Conservation (phyloP, 2,329 filamentous ascomycete species). For the Talaromyces sp. region DNA sequence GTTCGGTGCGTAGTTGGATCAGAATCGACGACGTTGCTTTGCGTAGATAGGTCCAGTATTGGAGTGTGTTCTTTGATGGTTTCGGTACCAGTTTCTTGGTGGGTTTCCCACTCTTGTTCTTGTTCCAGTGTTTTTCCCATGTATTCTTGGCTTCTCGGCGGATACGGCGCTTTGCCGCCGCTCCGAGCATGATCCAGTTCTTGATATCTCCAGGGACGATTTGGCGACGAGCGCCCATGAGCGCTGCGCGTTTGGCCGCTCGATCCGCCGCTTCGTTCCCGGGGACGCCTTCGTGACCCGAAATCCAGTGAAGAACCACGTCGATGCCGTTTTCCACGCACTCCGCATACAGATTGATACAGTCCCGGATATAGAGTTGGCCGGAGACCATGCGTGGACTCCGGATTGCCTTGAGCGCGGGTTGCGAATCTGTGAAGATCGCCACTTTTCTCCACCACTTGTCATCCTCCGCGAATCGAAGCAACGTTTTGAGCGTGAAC, state of each 20-base stretch:
- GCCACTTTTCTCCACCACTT: neutral
- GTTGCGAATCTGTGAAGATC: neutral
- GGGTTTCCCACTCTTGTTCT: neutral
- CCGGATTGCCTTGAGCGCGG: neutral
- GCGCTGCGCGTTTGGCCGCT: neutral
- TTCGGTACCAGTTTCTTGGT: neutral
- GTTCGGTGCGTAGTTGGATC: neutral
- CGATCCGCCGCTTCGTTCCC: constrained; percentile 6
- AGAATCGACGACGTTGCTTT: constrained; percentile 9
- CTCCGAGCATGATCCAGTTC: neutral
- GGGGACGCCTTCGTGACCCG: neutral
- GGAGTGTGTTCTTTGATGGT: neutral
- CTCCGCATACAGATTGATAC: neutral
- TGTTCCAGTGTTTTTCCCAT: neutral
- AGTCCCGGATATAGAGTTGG: neutral
- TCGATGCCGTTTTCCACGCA: neutral
- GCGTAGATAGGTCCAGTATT: neutral
- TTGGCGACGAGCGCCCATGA: neutral
- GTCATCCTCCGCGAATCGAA: neutral
- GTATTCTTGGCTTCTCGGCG: neutral
- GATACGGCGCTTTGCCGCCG: neutral
- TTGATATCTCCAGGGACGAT: too few species aligned
- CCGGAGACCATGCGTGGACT: neutral
- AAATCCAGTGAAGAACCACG: constrained; percentile 3
- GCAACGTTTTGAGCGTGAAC: neutral